Evolutionary conservation across 306 rosid species (phyloP).

Genomic region (Coriaria nepalensis): DNA sequence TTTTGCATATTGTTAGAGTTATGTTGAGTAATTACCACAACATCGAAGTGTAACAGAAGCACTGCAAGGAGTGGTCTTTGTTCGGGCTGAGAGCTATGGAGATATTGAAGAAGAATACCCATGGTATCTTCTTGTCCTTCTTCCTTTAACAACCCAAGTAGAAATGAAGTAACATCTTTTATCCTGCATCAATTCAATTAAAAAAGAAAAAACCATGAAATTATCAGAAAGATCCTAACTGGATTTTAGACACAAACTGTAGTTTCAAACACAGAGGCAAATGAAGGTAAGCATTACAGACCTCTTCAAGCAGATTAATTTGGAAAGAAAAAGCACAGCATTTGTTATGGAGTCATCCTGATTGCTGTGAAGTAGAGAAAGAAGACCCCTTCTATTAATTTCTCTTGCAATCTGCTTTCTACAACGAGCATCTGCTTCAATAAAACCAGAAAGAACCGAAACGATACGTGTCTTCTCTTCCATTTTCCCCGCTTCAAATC

Average conservation of each 20-base stretch:
- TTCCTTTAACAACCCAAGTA: constrained; percentile 39
- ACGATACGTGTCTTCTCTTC: constrained; percentile 41
- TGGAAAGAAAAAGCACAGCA: constrained; percentile 37
- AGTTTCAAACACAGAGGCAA: background rate
- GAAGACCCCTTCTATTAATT: constrained; percentile 38
- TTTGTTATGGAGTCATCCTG: constrained; percentile 29
- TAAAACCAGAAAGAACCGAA: constrained; percentile 32
- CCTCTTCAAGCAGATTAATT: constrained; percentile 49
- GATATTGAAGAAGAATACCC: constrained; percentile 35
- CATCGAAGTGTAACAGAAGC: constrained; percentile 48
- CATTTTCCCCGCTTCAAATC: constrained; percentile 40
- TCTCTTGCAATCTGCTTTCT: constrained; percentile 35
- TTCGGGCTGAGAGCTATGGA: constrained; percentile 32
- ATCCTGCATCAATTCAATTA: constrained; percentile 28
- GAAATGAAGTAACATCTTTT: constrained; percentile 40
- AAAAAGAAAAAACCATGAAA: background rate
- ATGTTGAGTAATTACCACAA: constrained; percentile 31
- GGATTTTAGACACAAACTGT: no score
- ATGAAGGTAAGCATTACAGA: constrained; percentile 11
- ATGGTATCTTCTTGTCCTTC: constrained; percentile 30
- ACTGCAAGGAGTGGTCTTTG: constrained; percentile 47
- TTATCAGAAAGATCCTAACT: background rate
- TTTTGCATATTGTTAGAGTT: background rate
- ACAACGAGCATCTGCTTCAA: constrained; percentile 41
- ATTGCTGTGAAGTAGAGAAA: constrained; percentile 49